Percentiles rank a stretch among this genome's conserved stretches.
phyloP scores from a whole-genome alignment of 352 stramenopile species.

The Phytophthora aleatoria region DNA sequence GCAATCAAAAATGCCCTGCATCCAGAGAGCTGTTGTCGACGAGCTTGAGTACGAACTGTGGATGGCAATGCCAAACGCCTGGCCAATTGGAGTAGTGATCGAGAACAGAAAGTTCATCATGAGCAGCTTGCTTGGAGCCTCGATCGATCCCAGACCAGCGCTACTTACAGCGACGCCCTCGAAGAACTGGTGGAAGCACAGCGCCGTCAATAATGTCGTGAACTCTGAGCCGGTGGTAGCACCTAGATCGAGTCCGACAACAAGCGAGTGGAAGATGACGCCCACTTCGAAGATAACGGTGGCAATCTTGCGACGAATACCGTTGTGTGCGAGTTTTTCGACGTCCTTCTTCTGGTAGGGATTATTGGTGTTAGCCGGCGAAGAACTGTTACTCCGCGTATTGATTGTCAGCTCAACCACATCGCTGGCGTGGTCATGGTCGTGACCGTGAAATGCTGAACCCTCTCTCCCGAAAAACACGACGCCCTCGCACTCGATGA shows the following conservation, averaged over 20 bases:
- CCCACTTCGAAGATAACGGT: slow-evolving; percentile 58
- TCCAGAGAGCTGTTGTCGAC: slow-evolving; percentile 53
- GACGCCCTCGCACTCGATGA: slow-evolving; percentile 68
- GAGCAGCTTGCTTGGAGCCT: slow-evolving; percentile 47
- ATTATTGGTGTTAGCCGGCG: slow-evolving; percentile 4
- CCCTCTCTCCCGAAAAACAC: slow-evolving; percentile 50
- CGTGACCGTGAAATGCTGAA: slow-evolving; percentile 35
- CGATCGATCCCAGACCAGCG: slow-evolving; percentile 45
- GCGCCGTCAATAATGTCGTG: slow-evolving; percentile 59
- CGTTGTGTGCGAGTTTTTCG: slow-evolving; percentile 7
- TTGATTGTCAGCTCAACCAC: neutral
- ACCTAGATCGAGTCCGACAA: slow-evolving; percentile 68
- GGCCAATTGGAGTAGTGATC: slow-evolving; percentile 56
- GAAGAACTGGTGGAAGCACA: slow-evolving; percentile 85
- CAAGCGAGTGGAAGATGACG: slow-evolving; percentile 73
- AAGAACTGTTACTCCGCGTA: slow-evolving; percentile 1
- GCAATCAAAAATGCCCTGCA: slow-evolving; percentile 66
- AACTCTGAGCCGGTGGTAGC: slow-evolving; percentile 56
- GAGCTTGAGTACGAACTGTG: slow-evolving; percentile 55
- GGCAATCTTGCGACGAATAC: slow-evolving; percentile 43
- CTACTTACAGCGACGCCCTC: slow-evolving; percentile 64
- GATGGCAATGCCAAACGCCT: slow-evolving; percentile 64
- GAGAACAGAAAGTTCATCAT: slow-evolving; percentile 56
- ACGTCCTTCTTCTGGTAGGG: slow-evolving; percentile 22
- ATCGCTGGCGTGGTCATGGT: slow-evolving; percentile 17